Percentiles rank a stretch among this genome's conserved stretches.
These are phyloP conservation scores for Xylaria intraflava DNA, from an alignment of 495 filamentous ascomycete genomes.

Conservation along the genomic window DNA sequence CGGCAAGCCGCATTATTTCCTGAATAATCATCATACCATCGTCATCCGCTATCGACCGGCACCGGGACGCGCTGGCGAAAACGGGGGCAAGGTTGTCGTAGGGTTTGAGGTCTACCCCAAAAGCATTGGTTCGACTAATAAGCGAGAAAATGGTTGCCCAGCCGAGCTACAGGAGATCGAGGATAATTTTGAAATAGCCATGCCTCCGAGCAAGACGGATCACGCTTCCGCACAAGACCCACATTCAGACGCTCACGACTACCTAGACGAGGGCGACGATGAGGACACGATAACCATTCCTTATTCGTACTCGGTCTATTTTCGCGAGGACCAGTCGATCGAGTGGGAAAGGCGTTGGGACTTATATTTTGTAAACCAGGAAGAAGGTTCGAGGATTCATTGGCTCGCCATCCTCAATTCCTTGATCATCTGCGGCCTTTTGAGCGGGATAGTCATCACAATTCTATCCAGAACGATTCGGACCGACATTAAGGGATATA, in stretches of 20 bases:
- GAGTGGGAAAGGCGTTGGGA: constrained; percentile 91
- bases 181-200: constrained; percentile 60
- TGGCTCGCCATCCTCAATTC: constrained; percentile 94
- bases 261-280: constrained; percentile 51
- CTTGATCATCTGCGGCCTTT: constrained; percentile 72
- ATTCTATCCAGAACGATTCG: constrained; percentile 78
- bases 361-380: constrained; percentile 87
- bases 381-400: constrained; percentile 76
- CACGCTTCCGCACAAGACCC: constrained; percentile 51
- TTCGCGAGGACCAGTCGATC: constrained; percentile 72
- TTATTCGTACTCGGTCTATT: constrained; percentile 91
- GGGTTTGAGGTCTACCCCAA: constrained; percentile 92
- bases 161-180: constrained; percentile 55
- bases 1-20: constrained; percentile 61
- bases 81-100: constrained; percentile 76
- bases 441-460: constrained; percentile 79
- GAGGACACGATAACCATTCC: constrained; percentile 69
- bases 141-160: constrained; percentile 58
- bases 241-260: constrained; percentile 49
- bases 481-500: constrained; percentile 69
- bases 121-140: constrained; percentile 61
- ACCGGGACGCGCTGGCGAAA: constrained; percentile 58
- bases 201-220: constrained; percentile 53
- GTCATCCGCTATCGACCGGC: constrained; percentile 77
- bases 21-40: constrained; percentile 90